Evolutionary conservation across 2,329 filamentous ascomycete species (phyloP), one percentile per base, ranked within the genome.

Genomic region (Chrysoporthe puriensis): DNA sequence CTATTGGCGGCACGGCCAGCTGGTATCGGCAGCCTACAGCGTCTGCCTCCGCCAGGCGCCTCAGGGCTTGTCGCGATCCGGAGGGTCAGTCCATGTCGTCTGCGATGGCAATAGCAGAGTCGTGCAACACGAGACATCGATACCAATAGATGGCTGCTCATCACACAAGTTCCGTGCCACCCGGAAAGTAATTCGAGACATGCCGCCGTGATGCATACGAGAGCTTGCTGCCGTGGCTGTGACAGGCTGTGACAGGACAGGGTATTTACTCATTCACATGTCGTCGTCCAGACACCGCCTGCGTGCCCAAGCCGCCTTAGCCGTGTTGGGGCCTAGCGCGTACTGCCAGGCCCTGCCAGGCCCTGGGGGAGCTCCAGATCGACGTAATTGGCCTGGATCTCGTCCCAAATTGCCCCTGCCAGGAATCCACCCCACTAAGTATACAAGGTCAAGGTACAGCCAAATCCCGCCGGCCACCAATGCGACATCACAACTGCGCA

Each of bases 361-460:
- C 43, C n/a, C 43, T 34, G 43, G 42, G 48, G 43, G 7, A 5
- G 42, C 42, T n/a, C 43, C n/a, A 21, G 6, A 48, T 61, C 42
- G 59, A 61, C 59, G 43, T 61, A 61, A 61, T 61, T 44, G 59
- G 57, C 57, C 36, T 44, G 43, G 43, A 36, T 48, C 57, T 42
- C 16, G 40, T 16, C 11, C 34, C 4, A 21, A 57, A 61, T 6
- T 32, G 50, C 50, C 4, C 50, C 21, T 7, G 50, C 26, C 50
- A 32, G 50, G 50, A 54, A 54, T 16, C 50, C 50, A 34, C 50
- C 50, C 50, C 50, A 54, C 50, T 26, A 54, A 7, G 50, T 26
- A 54, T 3, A 13, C 13, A 21, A n/a, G 26, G 48, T 11, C 48
- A 52, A 52, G 48, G 26, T 26, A 26, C 8, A 14, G 54, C 54